Percentiles rank a stretch among this genome's conserved stretches.
Conservation (phyloP, 1,284 basidiomycete genomes). For the Sanguinoderma infundibulare region DNA sequence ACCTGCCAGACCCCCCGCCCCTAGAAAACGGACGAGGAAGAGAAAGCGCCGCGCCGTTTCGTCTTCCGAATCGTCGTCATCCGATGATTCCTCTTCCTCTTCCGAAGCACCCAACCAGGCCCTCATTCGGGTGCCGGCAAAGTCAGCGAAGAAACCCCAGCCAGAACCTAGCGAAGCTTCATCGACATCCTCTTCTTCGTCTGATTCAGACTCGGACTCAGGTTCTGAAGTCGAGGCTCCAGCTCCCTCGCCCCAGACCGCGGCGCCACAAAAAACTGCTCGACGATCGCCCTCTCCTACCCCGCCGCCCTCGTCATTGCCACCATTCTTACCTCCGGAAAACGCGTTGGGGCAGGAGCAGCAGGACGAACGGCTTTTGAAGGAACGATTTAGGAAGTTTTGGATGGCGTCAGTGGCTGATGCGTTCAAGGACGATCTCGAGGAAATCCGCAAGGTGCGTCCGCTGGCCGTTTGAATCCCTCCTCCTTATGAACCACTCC, state of each 20-base stretch:
- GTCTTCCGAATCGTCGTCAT: conserved; percentile 39
- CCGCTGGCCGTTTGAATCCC: not conserved
- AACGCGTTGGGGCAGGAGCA: conserved; percentile 31
- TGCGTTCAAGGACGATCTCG: conserved; percentile 77
- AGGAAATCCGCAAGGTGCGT: conserved; percentile 73
- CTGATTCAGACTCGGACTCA: conserved; percentile 18
- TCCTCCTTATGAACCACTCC: not conserved
- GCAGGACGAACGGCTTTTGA: conserved; percentile 55
- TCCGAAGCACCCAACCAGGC: conserved; percentile 21
- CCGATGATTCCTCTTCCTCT: conserved; percentile 33
- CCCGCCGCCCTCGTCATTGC: conserved; percentile 52
- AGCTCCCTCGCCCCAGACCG: conserved; percentile 8
- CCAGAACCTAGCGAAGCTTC: conserved; percentile 17
- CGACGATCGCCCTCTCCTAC: conserved; percentile 51
- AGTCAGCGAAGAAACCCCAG: conserved; percentile 9
- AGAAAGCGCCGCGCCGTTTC: conserved; percentile 45
- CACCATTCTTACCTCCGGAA: conserved; percentile 51
- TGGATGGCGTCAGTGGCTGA: conserved; percentile 83
- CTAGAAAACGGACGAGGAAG: conserved; percentile 42
- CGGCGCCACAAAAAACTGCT: conserved; percentile 8
- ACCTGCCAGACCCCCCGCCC: conserved; percentile 19
- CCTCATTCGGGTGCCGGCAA: conserved; percentile 19
- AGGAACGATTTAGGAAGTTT: conserved; percentile 72
- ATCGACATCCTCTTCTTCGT: conserved; percentile 22
- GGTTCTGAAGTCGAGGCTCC: conserved; percentile 19